Evolutionary conservation across 192 early-diverging fungal genomes (phyloP).

Genomic region (Mortierella antarctica): DNA sequence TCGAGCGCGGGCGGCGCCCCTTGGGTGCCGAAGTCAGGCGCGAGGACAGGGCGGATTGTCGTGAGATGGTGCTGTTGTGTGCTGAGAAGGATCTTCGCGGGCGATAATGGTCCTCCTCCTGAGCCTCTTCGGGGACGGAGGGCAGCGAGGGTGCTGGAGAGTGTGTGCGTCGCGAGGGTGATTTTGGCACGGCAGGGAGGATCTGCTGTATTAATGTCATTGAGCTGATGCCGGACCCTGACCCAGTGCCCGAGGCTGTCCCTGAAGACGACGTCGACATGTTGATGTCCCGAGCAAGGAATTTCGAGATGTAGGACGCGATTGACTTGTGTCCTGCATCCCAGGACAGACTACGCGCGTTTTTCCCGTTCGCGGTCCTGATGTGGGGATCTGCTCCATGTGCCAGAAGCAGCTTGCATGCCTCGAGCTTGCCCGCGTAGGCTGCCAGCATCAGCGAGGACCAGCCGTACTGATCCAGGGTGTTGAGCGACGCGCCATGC

Average conservation of each 20-base stretch:
- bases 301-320: conserved; percentile 45
- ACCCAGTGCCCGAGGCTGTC: background rate
- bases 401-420: conserved; percentile 45
- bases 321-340: conserved; percentile 46
- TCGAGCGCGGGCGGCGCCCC: conserved; percentile 18
- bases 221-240: background rate
- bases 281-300: conserved; percentile 11
- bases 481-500: conserved; percentile 45
- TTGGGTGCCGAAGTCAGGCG: conserved; percentile 6
- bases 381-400: conserved; percentile 48
- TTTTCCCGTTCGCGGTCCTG: conserved; percentile 51
- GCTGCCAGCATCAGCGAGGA: conserved; percentile 57
- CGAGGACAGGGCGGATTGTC: conserved; percentile 20
- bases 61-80: conserved; percentile 38
- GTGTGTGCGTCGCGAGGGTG: conserved; percentile 40
- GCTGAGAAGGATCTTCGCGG: conserved; percentile 35
- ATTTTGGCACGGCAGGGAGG: conserved; percentile 15
- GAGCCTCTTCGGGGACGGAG: conserved; percentile 31
- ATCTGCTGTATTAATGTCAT: conserved; percentile 10
- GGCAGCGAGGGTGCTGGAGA: conserved; percentile 50
- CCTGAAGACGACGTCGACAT: conserved; percentile 5
- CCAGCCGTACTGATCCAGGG: conserved; percentile 55
- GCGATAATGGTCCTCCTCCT: conserved; percentile 12
- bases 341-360: conserved; percentile 43
- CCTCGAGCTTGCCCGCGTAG: conserved; percentile 40